phyloP scores from a whole-genome alignment of 177 flowering plant genomes.

The Vitis hybrid region DNA sequence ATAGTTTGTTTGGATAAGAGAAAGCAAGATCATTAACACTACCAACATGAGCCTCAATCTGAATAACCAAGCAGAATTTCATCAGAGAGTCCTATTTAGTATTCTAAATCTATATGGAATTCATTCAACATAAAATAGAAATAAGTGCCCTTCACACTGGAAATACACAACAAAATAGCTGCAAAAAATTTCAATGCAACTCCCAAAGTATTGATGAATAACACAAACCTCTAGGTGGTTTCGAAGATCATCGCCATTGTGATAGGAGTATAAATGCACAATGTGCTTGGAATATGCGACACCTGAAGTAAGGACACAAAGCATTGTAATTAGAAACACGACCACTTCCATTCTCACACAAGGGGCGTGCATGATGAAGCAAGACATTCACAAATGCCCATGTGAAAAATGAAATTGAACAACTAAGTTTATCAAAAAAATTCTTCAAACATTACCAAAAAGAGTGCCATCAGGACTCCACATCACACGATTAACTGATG shows the following conservation, averaged over 20 bases:
- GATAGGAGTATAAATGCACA: slow-evolving; percentile 73
- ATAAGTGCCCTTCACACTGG: neutral
- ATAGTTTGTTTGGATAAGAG: slow-evolving; percentile 69
- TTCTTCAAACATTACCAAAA: slow-evolving; percentile 47
- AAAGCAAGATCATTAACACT: slow-evolving; percentile 78
- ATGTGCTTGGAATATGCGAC: slow-evolving; percentile 83
- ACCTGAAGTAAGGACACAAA: slow-evolving; percentile 38
- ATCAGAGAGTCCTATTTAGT: neutral
- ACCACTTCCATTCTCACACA: neutral
- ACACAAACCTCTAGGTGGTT: slow-evolving; percentile 81
- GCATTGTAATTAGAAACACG: neutral
- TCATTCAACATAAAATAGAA: too few species aligned
- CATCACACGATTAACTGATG: slow-evolving; percentile 72
- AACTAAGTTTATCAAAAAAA: neutral
- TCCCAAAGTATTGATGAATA: neutral
- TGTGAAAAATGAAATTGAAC: neutral
- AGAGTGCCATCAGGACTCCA: slow-evolving; percentile 93
- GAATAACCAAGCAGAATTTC: neutral
- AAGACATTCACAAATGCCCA: neutral
- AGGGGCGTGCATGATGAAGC: neutral
- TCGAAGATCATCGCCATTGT: slow-evolving; percentile 58
- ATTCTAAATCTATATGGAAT: too few species aligned
- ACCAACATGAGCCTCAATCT: slow-evolving; percentile 76
- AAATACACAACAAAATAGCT: neutral
- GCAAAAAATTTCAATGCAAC: neutral